These are phyloP conservation scores for Schizochytrium sp. DNA, from an alignment of 108 stramenopile genomes.

Conservation along the genomic window DNA sequence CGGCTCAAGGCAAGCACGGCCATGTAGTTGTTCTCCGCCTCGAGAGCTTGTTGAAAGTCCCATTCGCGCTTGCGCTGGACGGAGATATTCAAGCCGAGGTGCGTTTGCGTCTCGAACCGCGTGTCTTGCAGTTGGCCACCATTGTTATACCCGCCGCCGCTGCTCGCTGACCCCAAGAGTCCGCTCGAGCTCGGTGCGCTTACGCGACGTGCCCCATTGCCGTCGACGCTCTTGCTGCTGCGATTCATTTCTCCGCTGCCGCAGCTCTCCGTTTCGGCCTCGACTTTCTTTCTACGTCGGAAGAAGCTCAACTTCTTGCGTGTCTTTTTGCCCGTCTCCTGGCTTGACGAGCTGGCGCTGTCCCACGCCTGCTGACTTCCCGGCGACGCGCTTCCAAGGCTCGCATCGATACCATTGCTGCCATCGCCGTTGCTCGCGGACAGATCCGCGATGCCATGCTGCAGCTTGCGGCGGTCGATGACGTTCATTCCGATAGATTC, in stretches of 20 bases:
- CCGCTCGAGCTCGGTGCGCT: neutral
- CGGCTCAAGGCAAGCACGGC: neutral
- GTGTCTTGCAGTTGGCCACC: neutral
- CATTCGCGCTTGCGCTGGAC: neutral
- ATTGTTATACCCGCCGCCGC: neutral
- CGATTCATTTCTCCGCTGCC: neutral
- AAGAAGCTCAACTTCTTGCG: neutral
- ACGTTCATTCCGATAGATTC: neutral
- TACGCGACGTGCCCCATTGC: neutral
- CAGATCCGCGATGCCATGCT: neutral
- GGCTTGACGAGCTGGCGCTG: neutral
- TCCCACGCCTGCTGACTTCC: neutral
- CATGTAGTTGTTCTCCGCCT: neutral
- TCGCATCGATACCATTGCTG: neutral
- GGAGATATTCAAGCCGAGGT: neutral
- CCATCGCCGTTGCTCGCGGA: neutral
- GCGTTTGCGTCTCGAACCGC: neutral
- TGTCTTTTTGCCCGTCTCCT: neutral
- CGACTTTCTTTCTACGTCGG: neutral
- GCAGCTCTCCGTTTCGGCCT: neutral
- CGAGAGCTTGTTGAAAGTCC: neutral
- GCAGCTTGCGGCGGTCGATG: neutral
- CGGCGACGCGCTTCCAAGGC: neutral
- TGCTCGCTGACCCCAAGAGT: too few species aligned
- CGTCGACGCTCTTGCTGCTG: neutral